Evolutionary conservation across 768 basidiomycete species (phyloP), one percentile per base, ranked within the genome.

Genomic region (Rubroboletus pulcherrimus): DNA sequence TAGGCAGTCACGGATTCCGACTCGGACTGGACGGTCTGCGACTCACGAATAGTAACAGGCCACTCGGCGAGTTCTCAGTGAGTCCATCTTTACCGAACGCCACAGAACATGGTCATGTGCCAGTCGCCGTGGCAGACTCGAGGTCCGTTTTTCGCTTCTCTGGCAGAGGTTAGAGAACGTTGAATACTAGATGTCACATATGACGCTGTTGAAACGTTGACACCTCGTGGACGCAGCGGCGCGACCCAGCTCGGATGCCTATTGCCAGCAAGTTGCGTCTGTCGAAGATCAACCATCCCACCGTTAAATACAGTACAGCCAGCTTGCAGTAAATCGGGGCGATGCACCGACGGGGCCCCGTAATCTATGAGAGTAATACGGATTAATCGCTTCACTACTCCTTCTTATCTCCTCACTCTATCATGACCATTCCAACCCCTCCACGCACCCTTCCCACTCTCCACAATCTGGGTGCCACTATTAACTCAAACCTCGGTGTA

Each of bases 401-500:
- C 7, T 19, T 29, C 49, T 31, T 51, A 34, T 50, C 51, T 17
- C 49, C 26, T 31, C 40, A 12, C 43, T 21, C 49, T 14, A 39
- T 42, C 53, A 65, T 65, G 63, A 7, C 39, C 17, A 33, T n/a
- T 21, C 35, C 56, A 30, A 43, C 38, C 7, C 12, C 51, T 19
- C 40, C 39, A 15, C 45, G 41, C 9, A 39, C 26, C n/a, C 62
- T 69, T 49, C 68, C 68, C 24, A 69, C 68, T 33, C 63, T 69
- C 19, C 53, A 53, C 4, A 56, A 19, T 43, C 65, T 71, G 1
- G 55, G 70, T 21, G 61, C 57, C 21, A 41, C 55, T 42, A 43
- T 72, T 34, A 65, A 73, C 17, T 57, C 66, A 6, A 66, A 73
- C 35, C 57, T 79, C 45, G 73, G 81, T 43, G 73, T 71, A 1